Evolutionary conservation across 176 grass and related monocot genomes (phyloP).

Genomic region (Saccharum spontaneum): DNA sequence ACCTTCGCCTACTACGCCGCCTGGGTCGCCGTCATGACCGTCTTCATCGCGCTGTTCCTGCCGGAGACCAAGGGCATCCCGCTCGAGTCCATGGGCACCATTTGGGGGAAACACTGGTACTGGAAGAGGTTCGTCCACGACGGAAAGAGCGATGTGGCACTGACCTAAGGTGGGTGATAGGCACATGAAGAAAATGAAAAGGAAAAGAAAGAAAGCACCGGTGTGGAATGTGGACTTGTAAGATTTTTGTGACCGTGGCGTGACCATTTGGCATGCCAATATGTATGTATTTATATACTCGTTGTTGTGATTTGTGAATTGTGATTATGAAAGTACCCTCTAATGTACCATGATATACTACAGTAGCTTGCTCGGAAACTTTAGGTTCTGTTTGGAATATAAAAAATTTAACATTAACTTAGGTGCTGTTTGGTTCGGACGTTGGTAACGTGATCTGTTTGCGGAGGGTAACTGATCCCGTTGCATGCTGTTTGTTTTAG

Average conservation of each 20-base stretch:
- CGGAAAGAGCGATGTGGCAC: not conserved
- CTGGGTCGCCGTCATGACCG: constrained; percentile 74
- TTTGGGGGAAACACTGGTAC: constrained; percentile 65
- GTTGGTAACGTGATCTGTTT: too few species aligned
- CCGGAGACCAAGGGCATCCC: constrained; percentile 80
- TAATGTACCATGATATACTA: too few species aligned
- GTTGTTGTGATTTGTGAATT: not conserved
- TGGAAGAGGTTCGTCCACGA: constrained; percentile 46
- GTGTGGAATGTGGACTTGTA: not conserved
- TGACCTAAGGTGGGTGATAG: not conserved
- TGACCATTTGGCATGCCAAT: not conserved
- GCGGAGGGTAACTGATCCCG: too few species aligned
- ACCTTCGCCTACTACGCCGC: constrained; percentile 70
- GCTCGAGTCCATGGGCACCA: constrained; percentile 58
- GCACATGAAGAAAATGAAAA: too few species aligned
- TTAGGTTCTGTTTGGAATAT: too few species aligned
- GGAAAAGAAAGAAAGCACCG: too few species aligned
- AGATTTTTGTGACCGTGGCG: not conserved
- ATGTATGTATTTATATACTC: not conserved
- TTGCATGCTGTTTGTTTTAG: too few species aligned
- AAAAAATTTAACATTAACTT: too few species aligned
- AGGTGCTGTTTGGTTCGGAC: too few species aligned
- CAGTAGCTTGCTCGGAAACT: too few species aligned
- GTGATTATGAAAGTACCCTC: too few species aligned
- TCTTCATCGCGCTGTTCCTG: constrained; percentile 63